Conservation (phyloP, 352 stramenopile species). For the Pythium rishiriense region DNA sequence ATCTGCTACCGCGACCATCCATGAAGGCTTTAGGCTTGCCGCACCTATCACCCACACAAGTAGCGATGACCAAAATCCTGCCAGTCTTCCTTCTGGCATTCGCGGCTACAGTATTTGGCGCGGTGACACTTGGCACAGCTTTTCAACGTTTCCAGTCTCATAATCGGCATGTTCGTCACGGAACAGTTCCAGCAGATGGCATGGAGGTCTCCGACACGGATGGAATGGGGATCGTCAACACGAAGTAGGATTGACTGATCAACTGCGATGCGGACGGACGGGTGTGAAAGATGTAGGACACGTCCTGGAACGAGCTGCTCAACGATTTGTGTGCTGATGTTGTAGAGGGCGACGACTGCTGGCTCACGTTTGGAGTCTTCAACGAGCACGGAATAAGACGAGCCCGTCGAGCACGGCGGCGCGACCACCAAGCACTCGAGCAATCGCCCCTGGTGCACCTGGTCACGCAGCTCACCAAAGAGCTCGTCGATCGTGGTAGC, state of each 20-base stretch:
- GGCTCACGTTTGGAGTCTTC: constrained; percentile 15
- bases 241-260: constrained; percentile 6
- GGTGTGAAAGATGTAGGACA: background rate
- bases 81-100: constrained; percentile 20
- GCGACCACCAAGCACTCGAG: constrained; percentile 11
- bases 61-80: constrained; percentile 8
- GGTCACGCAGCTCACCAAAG: background rate
- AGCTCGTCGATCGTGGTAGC: constrained; percentile 13
- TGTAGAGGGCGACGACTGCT: constrained; percentile 4
- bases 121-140: constrained; percentile 14
- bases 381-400: constrained; percentile 1
- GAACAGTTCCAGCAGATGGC: constrained; percentile 16
- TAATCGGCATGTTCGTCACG: background rate
- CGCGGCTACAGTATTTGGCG: constrained; percentile 15
- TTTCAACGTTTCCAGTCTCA: background rate
- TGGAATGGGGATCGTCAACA: background rate
- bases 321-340: background rate
- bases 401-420: background rate
- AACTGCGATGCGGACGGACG: constrained; percentile 5
- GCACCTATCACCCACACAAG: background rate
- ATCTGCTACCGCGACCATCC: no score
- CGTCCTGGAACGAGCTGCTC: constrained; percentile 5
- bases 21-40: no score
- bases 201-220: background rate
- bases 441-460: background rate